phyloP scores from a whole-genome alignment of 345 rosid species.

The Alliaria petiolata region DNA sequence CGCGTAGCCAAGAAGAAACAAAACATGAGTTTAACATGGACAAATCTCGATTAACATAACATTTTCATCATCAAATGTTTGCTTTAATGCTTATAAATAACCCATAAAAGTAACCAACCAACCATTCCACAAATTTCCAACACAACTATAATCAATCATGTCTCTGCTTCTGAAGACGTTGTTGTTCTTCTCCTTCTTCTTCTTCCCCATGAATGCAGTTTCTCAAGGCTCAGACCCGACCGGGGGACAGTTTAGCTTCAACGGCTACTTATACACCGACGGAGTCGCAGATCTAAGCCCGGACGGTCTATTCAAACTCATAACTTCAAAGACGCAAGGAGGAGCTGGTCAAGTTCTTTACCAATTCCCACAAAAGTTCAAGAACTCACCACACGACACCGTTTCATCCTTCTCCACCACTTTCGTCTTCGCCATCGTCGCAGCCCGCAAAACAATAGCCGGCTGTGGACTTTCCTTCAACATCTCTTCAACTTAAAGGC shows the following conservation, averaged over 20 bases:
- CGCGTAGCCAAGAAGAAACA: too few relatives aligned
- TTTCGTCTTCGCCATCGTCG: too few relatives aligned
- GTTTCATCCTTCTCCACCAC: too few relatives aligned
- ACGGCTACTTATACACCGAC: conserved; percentile 20
- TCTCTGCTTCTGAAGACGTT: too few relatives aligned
- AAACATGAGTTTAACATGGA: too few relatives aligned
- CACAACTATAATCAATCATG: too few relatives aligned
- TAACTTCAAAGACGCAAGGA: conserved; percentile 28
- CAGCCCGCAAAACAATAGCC: too few relatives aligned
- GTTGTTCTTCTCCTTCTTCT: too few relatives aligned
- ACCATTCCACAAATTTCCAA: not conserved
- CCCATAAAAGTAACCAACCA: not conserved
- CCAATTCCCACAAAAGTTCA: not conserved
- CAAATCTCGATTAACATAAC: too few relatives aligned
- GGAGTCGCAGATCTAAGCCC: conserved; percentile 11
- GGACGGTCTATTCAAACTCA: conserved; percentile 25
- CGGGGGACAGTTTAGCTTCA: conserved; percentile 25
- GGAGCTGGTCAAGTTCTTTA: conserved; percentile 28
- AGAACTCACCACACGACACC: too few relatives aligned
- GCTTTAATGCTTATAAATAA: conserved; percentile 6
- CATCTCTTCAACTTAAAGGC: too few relatives aligned
- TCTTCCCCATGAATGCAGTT: not conserved
- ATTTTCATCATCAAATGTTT: not conserved
- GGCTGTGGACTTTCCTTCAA: too few relatives aligned
- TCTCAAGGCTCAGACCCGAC: conserved; percentile 16